Evolutionary conservation across 257 asterid species (phyloP).

Genomic region (Salvia splendens): DNA sequence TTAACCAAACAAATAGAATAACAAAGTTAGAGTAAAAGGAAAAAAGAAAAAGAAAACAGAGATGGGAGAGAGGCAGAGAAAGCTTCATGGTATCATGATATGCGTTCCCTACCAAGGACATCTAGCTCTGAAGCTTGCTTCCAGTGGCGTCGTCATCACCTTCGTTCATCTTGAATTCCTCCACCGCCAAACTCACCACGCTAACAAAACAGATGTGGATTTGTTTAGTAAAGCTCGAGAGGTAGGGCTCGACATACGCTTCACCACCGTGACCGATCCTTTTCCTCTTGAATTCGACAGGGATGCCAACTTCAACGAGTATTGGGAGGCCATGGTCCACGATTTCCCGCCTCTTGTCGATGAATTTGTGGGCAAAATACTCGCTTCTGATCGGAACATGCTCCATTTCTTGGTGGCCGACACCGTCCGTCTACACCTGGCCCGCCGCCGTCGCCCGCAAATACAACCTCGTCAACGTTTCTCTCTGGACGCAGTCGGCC

Average conservation of each 20-base stretch:
- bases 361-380: constrained; percentile 36
- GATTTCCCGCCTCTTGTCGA: constrained; percentile 39
- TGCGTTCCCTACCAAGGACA: constrained; percentile 71
- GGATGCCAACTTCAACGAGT: constrained; percentile 27
- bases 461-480: constrained; percentile 40
- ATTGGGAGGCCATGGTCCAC: constrained; percentile 29
- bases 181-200: constrained; percentile 38
- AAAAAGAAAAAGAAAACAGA: not conserved
- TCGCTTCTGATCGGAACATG: constrained; percentile 32
- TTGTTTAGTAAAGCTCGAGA: constrained; percentile 38
- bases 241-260: constrained; percentile 51
- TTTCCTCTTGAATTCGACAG: constrained; percentile 43
- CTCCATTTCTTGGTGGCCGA: constrained; percentile 47
- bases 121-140: constrained; percentile 63
- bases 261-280: constrained; percentile 45
- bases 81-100: constrained; percentile 60
- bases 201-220: constrained; percentile 8
- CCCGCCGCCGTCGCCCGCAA: constrained; percentile 41
- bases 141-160: constrained; percentile 55
- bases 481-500: constrained; percentile 44
- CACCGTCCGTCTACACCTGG: constrained; percentile 40
- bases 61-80: constrained; percentile 31
- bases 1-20: not conserved
- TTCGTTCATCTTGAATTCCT: constrained; percentile 50
- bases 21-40: not conserved